Percentiles rank a stretch among this genome's conserved stretches.
Evolutionary conservation across 805 yeast species (phyloP).

Genomic region (Candida glaebosa): DNA sequence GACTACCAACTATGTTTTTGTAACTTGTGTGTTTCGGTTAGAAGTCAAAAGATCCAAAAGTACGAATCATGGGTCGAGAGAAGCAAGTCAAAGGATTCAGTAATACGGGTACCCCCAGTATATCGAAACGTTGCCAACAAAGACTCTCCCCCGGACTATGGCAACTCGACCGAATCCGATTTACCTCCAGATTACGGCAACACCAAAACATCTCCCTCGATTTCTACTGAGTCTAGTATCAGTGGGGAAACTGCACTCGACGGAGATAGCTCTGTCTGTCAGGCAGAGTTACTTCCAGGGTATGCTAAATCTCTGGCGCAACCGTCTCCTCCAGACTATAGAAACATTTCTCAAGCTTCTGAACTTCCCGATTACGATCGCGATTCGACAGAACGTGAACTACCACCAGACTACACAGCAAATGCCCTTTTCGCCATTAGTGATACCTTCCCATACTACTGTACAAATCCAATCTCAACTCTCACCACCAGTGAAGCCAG

Average conservation of each 20-base stretch:
- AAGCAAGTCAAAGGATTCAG: neutral
- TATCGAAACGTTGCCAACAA: conserved; percentile 1
- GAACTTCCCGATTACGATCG: conserved; percentile 4
- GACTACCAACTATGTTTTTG: conserved; percentile 13
- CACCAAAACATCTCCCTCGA: neutral
- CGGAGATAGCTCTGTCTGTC: neutral
- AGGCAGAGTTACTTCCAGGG: neutral
- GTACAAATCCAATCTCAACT: conserved; percentile 1
- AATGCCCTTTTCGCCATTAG: conserved; percentile 2
- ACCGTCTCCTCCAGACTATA: conserved; percentile 3
- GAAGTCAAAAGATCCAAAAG: neutral
- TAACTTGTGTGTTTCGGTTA: conserved; percentile 5
- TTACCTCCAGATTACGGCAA: conserved; percentile 4
- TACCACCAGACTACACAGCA: conserved; percentile 5
- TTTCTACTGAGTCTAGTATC: neutral
- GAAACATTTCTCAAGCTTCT: neutral
- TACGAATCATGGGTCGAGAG: conserved; percentile 4
- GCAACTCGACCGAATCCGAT: conserved; percentile 3
- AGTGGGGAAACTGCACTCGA: neutral
- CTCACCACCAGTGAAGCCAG: neutral
- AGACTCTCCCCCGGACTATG: conserved; percentile 4
- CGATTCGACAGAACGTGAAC: conserved; percentile 1
- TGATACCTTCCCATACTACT: conserved; percentile 3
- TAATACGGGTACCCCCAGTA: conserved; percentile 2
- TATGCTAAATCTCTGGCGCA: conserved; percentile 1